Evolutionary conservation across 768 basidiomycete genomes (phyloP).

Genomic region (Tulasnella sp.): DNA sequence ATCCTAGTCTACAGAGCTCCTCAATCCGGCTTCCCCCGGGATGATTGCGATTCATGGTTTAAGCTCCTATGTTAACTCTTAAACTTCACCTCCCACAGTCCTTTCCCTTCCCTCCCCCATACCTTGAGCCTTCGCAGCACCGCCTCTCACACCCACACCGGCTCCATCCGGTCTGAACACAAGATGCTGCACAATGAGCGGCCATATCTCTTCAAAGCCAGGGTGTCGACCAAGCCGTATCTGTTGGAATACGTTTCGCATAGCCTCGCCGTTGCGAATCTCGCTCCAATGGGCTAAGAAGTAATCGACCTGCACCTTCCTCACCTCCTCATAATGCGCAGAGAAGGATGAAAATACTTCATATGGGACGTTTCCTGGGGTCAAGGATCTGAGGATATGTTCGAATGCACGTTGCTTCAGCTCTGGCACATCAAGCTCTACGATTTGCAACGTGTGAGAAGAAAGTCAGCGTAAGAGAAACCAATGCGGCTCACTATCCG

Average conservation of each 20-base stretch:
- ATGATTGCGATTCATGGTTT: too few relatives aligned
- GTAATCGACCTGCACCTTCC: constrained; percentile 71
- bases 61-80: too few relatives aligned
- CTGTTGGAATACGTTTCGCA: constrained; percentile 77
- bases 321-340: constrained; percentile 67
- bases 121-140: background rate
- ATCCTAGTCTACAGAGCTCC: too few relatives aligned
- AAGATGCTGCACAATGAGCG: constrained; percentile 16
- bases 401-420: constrained; percentile 67
- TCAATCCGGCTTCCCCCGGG: too few relatives aligned
- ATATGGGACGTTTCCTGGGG: constrained; percentile 69
- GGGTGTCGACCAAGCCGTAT: constrained; percentile 75
- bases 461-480: background rate
- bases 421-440: constrained; percentile 62
- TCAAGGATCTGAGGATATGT: constrained; percentile 69
- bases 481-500: constrained; percentile 52
- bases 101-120: background rate
- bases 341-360: constrained; percentile 83
- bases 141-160: background rate
- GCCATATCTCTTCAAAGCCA: constrained; percentile 60
- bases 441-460: background rate
- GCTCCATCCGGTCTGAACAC: constrained; percentile 13
- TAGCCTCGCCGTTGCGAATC: constrained; percentile 71
- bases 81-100: background rate
- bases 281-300: constrained; percentile 76